Evolutionary conservation across 2,329 filamentous ascomycete species (phyloP), one percentile per base, ranked within the genome.

Genomic region (Penicillium sp.): DNA sequence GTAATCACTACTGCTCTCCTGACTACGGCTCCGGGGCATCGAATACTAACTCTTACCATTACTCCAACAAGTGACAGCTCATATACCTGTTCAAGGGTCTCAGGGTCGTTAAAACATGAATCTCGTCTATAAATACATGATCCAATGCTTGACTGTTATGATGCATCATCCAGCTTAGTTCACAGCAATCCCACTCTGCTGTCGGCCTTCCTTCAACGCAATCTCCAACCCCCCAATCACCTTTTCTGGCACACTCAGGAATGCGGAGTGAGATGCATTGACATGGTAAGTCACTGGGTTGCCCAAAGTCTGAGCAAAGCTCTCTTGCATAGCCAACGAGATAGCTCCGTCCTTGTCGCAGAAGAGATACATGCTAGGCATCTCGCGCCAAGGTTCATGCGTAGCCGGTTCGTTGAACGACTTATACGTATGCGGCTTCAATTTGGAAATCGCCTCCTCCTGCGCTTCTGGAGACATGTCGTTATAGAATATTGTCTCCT

Each of bases 181-280:
- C 4, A 31, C 40, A 10, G 20, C n/a, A 34, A 58, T 59, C 13
- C 55, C 55, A 55, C 55, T 60, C 37, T 55, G 55, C 34, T 55
- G 37, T 46, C 40, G 43, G 0, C 58, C 55, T 9, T 34, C 68
- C 53, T 61, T 71, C 54, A 64, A 58, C 16, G 67, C 66, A 48
- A 62, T 56, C 55, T 66, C 58, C 24, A 77, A 64, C 49, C 68
- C 72, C n/a, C 60, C 62, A 3, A 70, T 72, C 42, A 71, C 67
- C 60, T 71, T 65, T 34, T 68, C 70, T 0, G 72, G 69, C 60
- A 60, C 62, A 31, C 70, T 75, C 57, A 78, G 53, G 57, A 76
- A 78, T 14, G 74, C 72, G 57, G 72, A 75, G 59, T 78, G 76
- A 5, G 72, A 68, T 14, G 61, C 63, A 54, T 73, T 66, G 5